Base-by-base conservation (phyloP, 805 yeast species). In the Hanseniaspora lachancei region DNA sequence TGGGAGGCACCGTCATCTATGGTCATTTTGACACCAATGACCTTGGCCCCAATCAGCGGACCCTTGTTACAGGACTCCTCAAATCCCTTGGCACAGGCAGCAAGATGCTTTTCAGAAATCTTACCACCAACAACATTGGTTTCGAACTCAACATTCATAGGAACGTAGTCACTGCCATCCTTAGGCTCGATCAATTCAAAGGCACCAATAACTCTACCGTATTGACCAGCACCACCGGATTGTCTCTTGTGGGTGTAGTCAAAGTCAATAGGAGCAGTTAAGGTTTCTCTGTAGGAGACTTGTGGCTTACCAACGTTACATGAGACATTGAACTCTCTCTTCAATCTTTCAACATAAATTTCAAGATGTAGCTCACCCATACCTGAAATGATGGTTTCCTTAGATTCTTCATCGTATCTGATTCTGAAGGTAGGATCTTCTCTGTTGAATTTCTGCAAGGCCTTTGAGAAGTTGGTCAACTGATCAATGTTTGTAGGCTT, bases 151-250 rank as follows among this genome's bases (percentile, higher is more conserved):
- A 63, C 66, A 13, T 58, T 55, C 49, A 55, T 55, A 20, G 58
- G 55, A 39, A 46, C 50, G 21, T 21, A 20, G 4, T 53, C 56
- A 16, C 46, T 47, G 18, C 59, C 62, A 27, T 55, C 60, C 44
- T 68, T 71, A 49, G 79, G 81, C 52, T 78, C 85, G 49, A 78
- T 67, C 55, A 89, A 81, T 7, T 75, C 71, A 72, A 89, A 69
- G 57, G 75, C 77, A 68, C 99, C 97, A 70, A 89, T 84, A 66
- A 91, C 96, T 74, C 89, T 83, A 71, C 96, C 98, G 68, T 82
- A 93, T 76, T 93, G 99, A 73, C 99, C 99, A 61, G 97, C 95
- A 79, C 99, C 99, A 71, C 99, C 99, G 66, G 91, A 79, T 75
- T 93, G 99, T 69, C 89, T 91, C 79, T 93, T 93, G 76, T 91